Base-by-base conservation (phyloP, 306 rosid genomes). In the Cyamopsis tetragonoloba region DNA sequence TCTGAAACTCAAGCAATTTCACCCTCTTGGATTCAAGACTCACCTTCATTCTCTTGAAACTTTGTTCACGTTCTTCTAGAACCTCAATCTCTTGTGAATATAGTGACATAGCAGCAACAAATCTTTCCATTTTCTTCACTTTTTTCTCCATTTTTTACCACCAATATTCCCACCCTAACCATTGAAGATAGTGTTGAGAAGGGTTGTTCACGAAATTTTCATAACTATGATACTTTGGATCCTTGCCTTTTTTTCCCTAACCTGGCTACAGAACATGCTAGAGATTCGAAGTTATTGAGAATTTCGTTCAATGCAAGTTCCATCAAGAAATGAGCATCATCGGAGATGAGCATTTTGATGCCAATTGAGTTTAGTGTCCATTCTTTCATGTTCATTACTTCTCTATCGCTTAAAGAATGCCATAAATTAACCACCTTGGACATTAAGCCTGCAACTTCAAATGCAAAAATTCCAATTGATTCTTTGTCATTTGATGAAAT, bases 101-200 rank as follows among this genome's bases (percentile, higher is more conserved):
- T 9, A 81, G 85, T 58, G 81, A 31, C 68, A 95, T 77, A 13
- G 76, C 70, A 3, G 74, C 79, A 62, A 84, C 75, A 71, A 93
- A 86, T 49, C 78, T 81, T 57, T 90, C 90, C 97, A 93, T 88
- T 76, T 93, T 93, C 86, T 83, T 88, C 82, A 88, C 82, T 55
- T 85, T 88, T 75, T 62, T 86, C 47, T 89, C 91, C 98, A 93
- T 93, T 72, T 93, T 93, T 51, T 83, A 80, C 95, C 76, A 81
- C 66, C 79, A 75, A 55, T 93, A 93, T 26, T 77, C 87, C 98
- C 91, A 86, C 1, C 93, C 91, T 1, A 51, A 65, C 87, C 89
- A 93, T 5, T 77, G 79, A 46, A 74, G 55, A 64, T 75, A 70
- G 9, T 71, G 61, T 50, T 76, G 67, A 34, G 31, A 5, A 9